Evolutionary conservation across 169 alveolate genomes (phyloP), one percentile per base, ranked within the genome.

Genomic region (Eimeria zaria): DNA sequence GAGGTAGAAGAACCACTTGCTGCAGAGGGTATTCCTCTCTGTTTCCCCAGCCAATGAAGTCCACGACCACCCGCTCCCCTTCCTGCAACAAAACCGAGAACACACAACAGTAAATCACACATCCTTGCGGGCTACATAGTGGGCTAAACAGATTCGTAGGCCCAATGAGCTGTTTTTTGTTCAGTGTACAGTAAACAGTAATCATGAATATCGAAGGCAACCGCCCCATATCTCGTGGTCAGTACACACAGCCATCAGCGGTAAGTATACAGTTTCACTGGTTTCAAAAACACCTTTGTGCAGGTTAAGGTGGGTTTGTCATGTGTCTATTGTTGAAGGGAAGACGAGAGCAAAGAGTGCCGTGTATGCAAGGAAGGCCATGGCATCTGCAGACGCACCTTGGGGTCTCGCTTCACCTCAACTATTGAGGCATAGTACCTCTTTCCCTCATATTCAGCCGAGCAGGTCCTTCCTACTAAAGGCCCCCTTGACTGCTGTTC

Each of bases 21-120:
- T 90, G 96, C 48, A 71, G 64, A 36, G 95, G 89, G 69, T 89
- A 96, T 64, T 89, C 97, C 76, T 90, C 93, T 51, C 89, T 87
- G 88, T 96, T 89, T 39, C 91, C 89, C 96, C 96, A 96, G 24
- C 97, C 97, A 9, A 90, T 91, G 73, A 96, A 96, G 39, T 96
- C 96, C 22, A 96, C 97, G 22, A 96, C 76, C 46, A 91, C 93
- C 36, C 95, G 55, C 30, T 96, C 97, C 62, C 96, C 96, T 48
- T 74, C 96, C 97, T 96, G 95, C 30, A 46, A 64, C 89, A 22
- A 8, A 58, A 5, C 44, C 44, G 12, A 39, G 36, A 41, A 67
- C 12, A 58, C 12, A 27, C 88, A 60, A 88, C 39, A 48, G 73
- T 41, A 39, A 20, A 14, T 8, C 30, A 24, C 74, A 41, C 24